These are phyloP conservation scores for Astragalus membranaceus DNA, from an alignment of 306 rosid species.

Conservation along the genomic window DNA sequence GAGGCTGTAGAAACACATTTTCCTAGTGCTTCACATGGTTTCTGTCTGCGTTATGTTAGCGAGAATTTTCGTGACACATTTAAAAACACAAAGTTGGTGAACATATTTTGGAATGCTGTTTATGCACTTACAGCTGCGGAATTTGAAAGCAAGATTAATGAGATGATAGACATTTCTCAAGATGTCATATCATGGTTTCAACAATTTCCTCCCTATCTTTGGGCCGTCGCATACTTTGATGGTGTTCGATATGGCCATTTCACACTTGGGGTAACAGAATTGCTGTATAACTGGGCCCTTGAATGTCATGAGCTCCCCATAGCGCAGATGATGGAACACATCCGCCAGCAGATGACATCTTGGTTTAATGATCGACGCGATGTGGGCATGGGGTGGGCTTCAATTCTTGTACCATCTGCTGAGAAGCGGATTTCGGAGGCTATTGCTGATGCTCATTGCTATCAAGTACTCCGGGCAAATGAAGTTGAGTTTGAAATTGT, in stretches of 20 bases:
- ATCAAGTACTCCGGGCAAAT: slow-evolving; percentile 95
- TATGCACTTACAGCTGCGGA: slow-evolving; percentile 92
- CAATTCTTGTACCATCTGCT: slow-evolving; percentile 90
- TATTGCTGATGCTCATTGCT: slow-evolving; percentile 87
- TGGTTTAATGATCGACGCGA: slow-evolving; percentile 78
- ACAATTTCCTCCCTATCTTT: slow-evolving; percentile 82
- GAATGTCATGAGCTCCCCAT: slow-evolving; percentile 97
- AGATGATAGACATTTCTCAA: slow-evolving; percentile 87
- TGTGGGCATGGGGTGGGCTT: slow-evolving; percentile 71
- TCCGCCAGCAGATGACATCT: slow-evolving; percentile 63
- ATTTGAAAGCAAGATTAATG: slow-evolving; percentile 79
- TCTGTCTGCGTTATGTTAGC: slow-evolving; percentile 81
- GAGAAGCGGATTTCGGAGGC: slow-evolving; percentile 88
- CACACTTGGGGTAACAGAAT: slow-evolving; percentile 80
- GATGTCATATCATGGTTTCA: slow-evolving; percentile 83
- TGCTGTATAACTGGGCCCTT: slow-evolving; percentile 94
- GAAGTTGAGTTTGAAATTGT: slow-evolving; percentile 98
- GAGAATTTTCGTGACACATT: slow-evolving; percentile 94
- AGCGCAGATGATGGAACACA: slow-evolving; percentile 95
- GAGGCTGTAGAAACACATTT: slow-evolving; percentile 95
- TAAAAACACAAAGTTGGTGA: slow-evolving; percentile 88
- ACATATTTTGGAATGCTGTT: slow-evolving; percentile 97
- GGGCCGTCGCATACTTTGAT: slow-evolving; percentile 97
- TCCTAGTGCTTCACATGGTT: slow-evolving; percentile 89
- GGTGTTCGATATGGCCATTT: slow-evolving; percentile 94